These are phyloP conservation scores for Aureobasidium sp. DNA, from an alignment of 2,329 filamentous ascomycete genomes.

Conservation along the genomic window DNA sequence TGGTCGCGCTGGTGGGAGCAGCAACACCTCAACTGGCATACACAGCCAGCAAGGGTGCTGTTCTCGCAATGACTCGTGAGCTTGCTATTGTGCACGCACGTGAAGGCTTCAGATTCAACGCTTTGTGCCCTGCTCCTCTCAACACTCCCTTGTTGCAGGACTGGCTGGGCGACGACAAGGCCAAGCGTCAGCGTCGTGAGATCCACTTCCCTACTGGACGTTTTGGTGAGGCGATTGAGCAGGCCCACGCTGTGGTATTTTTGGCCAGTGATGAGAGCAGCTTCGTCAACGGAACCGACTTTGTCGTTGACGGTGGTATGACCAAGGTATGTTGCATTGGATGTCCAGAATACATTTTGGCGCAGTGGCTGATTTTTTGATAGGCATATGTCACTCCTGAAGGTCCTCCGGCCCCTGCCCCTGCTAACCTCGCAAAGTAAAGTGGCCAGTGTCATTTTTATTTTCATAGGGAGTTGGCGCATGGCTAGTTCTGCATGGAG, in stretches of 20 bases:
- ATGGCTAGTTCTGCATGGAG: background rate
- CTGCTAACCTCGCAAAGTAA: slow-evolving; percentile 29
- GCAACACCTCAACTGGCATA: slow-evolving; percentile 88
- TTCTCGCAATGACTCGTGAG: slow-evolving; percentile 82
- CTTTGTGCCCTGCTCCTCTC: slow-evolving; percentile 79
- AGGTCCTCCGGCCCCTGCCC: slow-evolving; percentile 46
- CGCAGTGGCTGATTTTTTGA: slow-evolving; percentile 3
- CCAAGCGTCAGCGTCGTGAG: slow-evolving; percentile 74
- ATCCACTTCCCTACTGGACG: slow-evolving; percentile 82
- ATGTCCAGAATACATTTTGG: background rate
- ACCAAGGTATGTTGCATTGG: slow-evolving; percentile 49
- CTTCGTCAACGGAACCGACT: slow-evolving; percentile 86
- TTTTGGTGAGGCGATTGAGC: slow-evolving; percentile 90
- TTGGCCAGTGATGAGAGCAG: slow-evolving; percentile 79
- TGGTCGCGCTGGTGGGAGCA: slow-evolving; percentile 78
- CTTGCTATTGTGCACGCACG: slow-evolving; percentile 86
- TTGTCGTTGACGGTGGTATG: slow-evolving; percentile 94
- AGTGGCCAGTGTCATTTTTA: background rate
- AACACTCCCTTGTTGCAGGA: slow-evolving; percentile 90
- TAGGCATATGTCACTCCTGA: slow-evolving; percentile 64
- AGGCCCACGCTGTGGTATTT: slow-evolving; percentile 83
- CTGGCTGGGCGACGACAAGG: slow-evolving; percentile 80
- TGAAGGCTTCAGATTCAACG: slow-evolving; percentile 85
- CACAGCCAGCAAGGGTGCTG: slow-evolving; percentile 88
- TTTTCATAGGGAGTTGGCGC: background rate